Evolutionary conservation across 306 rosid genomes (phyloP).

Genomic region (Cucumis cinereus): DNA sequence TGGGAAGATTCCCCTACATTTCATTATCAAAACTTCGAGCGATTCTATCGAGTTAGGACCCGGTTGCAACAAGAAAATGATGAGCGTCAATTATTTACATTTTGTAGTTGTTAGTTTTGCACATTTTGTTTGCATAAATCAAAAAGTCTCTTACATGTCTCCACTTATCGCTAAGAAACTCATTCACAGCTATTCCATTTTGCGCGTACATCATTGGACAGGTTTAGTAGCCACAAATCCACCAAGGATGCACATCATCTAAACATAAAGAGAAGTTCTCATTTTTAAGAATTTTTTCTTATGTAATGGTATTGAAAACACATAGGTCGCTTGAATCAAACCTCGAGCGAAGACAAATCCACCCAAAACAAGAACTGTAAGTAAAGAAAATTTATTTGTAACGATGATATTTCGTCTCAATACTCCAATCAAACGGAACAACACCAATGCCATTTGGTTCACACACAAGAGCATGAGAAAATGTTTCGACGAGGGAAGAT

Average conservation of each 20-base stretch:
- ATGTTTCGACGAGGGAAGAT: too few species aligned
- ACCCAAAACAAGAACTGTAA: constrained; percentile 13
- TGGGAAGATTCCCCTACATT: constrained; percentile 18
- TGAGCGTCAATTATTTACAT: neutral
- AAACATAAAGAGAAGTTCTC: neutral
- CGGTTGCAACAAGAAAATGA: neutral
- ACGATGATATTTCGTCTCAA: constrained; percentile 14
- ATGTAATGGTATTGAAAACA: neutral
- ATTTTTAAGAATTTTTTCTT: neutral
- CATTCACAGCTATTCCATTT: constrained; percentile 25
- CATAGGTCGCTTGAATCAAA: neutral
- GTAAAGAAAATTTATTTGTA: constrained; percentile 14
- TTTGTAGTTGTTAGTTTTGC: neutral
- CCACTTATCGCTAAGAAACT: constrained; percentile 28
- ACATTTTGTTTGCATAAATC: neutral
- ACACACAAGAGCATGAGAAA: constrained; percentile 17
- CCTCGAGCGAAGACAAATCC: constrained; percentile 12
- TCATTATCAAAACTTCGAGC: constrained; percentile 17
- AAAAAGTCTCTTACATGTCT: constrained; percentile 9
- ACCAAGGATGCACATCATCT: constrained; percentile 27
- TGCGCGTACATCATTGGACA: constrained; percentile 30
- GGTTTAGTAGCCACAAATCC: constrained; percentile 36
- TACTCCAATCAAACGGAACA: constrained; percentile 17
- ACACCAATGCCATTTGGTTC: constrained; percentile 27
- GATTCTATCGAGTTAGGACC: constrained; percentile 14